A percentile compares a stretch with the other conserved stretches of the same genome.
phyloP scores from a whole-genome alignment of 805 yeast species.

The Tetrapisispora taiwanensis region DNA sequence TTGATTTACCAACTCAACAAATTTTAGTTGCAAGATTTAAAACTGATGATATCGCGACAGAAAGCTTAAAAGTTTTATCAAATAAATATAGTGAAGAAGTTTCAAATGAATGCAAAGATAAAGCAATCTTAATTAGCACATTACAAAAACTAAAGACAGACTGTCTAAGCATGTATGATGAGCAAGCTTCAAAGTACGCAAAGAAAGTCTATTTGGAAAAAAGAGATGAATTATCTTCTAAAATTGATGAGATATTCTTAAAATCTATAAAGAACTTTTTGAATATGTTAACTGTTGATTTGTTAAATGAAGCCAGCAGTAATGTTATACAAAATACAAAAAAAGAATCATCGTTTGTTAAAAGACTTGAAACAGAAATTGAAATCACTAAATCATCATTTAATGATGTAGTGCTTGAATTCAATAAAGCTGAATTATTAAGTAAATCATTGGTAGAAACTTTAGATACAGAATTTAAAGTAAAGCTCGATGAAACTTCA shows the following conservation, averaged over 20 bases:
- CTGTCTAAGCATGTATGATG: constrained; percentile 49
- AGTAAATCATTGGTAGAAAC: not conserved
- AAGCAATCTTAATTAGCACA: constrained; percentile 31
- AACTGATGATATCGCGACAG: constrained; percentile 75
- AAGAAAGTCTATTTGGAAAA: constrained; percentile 56
- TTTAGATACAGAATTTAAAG: constrained; percentile 1
- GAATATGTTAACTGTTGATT: constrained; percentile 27
- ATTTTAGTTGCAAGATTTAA: constrained; percentile 87
- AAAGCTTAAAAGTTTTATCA: constrained; percentile 39
- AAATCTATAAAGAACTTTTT: constrained; percentile 38
- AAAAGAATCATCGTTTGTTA: constrained; percentile 21
- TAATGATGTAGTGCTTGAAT: not conserved
- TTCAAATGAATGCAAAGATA: constrained; percentile 22
- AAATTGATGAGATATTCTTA: constrained; percentile 38
- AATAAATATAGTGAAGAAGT: constrained; percentile 26
- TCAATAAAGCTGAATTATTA: constrained; percentile 15
- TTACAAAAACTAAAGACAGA: constrained; percentile 36
- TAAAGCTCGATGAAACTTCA: constrained; percentile 15
- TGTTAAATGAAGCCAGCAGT: constrained; percentile 26
- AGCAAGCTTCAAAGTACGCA: constrained; percentile 67
- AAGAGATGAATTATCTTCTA: constrained; percentile 37
- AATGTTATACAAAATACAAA: constrained; percentile 23
- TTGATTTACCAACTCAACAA: constrained; percentile 95
- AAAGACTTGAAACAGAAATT: constrained; percentile 12
- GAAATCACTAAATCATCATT: not conserved